Evolutionary conservation across 164 flowering plant species (phyloP), one percentile per base, ranked within the genome.

Genomic region (Chloranthus sessilifolius): DNA sequence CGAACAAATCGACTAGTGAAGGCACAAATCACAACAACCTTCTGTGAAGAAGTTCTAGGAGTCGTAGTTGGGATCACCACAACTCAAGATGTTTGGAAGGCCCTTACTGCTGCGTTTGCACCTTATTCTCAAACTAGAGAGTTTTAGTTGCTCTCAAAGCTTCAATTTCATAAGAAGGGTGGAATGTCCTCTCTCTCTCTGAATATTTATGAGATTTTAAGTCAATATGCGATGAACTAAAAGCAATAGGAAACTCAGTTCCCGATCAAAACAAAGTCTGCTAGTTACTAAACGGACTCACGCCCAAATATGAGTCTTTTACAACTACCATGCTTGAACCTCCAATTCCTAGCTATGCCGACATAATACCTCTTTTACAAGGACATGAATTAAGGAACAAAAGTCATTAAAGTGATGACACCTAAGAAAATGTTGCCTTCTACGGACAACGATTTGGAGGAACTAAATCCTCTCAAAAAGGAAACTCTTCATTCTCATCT

Each of bases 31-130:
- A 57, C 36, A 2, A 45, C 53, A 0, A 57, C 62, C 3, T 47
- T 59, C 9, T 39, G 51, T n/a, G 60, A 58, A 43, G 60, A 58
- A 33, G 45, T 50, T 2, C 40, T 64, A 3, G 55, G 59, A 1
- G 40, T 46, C 8, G 68, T 37, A 1, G 35, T 64, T 33, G 62
- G 59, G 1, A 35, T 58, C 0, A 39, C 7, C 2, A 24, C 66
- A 1, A 12, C 60, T 1, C 5, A 2, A 1, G 46, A 24, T 5
- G 51, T 55, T 9, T 55, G 52, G 61, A 7, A 42, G 1, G 61
- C 66, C 0, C 27, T 55, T 2, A 11, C 44, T 5, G 29, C 48
- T 14, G 51, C 55, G 0, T 62, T 49, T 44, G 60, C 55, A 7
- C 50, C 41, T 10, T 34, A 49, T 8, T 62, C 56, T 7, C 60